A percentile compares a stretch with the other conserved stretches of the same genome.
Evolutionary conservation across 1,139 yeast genomes (phyloP).

Genomic region (Magnusiomyces ingens): DNA sequence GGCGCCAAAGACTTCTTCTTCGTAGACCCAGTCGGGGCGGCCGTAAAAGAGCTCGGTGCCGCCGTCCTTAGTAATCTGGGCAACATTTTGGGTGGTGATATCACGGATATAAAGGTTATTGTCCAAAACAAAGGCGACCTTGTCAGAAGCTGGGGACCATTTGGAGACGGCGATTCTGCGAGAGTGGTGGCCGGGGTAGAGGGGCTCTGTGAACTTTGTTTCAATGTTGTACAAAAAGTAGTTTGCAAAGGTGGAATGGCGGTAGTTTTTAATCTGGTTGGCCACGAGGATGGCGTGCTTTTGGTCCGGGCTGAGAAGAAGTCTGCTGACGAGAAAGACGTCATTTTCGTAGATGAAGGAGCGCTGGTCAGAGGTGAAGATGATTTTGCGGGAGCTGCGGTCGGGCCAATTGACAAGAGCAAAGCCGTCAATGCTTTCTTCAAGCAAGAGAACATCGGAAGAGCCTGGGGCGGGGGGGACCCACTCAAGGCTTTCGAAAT

Average conservation of each 20-base stretch:
- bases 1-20: conserved; percentile 72
- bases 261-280: conserved; percentile 51
- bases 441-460: conserved; percentile 11
- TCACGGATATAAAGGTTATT: conserved; percentile 53
- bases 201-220: conserved; percentile 38
- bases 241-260: conserved; percentile 64
- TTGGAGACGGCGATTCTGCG: conserved; percentile 45
- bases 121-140: conserved; percentile 58
- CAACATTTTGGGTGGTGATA: conserved; percentile 23
- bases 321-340: conserved; percentile 19
- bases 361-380: conserved; percentile 17
- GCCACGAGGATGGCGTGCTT: conserved; percentile 46
- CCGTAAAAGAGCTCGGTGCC: conserved; percentile 67
- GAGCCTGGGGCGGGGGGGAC: conserved; percentile 15
- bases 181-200: conserved; percentile 29
- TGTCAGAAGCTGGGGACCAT: conserved; percentile 69
- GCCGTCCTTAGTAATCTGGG: conserved; percentile 62
- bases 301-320: conserved; percentile 36
- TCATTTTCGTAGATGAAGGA: conserved; percentile 19
- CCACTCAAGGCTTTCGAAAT: conserved; percentile 12
- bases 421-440: conserved; percentile 15
- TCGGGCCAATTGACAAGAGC: conserved; percentile 24
- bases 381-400: conserved; percentile 17
- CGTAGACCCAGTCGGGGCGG: conserved; percentile 94
- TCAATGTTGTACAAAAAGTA: conserved; percentile 57